Conservation (phyloP, 768 basidiomycete genomes). For the Gelatoporia subvermispora region DNA sequence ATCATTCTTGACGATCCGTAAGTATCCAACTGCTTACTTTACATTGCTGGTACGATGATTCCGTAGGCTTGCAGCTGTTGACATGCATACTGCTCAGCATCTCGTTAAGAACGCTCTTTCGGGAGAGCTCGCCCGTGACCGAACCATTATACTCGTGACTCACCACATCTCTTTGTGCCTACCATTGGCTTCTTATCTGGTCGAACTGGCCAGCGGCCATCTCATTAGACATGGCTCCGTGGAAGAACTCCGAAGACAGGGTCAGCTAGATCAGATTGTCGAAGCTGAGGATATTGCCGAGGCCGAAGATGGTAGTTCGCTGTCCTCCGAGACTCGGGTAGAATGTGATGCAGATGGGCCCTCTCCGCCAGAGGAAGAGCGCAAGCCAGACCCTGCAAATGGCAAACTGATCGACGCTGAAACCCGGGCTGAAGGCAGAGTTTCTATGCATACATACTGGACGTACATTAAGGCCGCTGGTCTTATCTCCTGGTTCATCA, state of each 20-base stretch:
- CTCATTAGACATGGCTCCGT: constrained; percentile 48
- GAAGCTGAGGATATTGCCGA: constrained; percentile 24
- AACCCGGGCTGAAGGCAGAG: constrained; percentile 60
- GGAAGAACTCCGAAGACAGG: constrained; percentile 39
- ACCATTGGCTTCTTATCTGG: constrained; percentile 60
- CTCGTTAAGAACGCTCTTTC: constrained; percentile 60
- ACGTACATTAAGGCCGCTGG: constrained; percentile 65
- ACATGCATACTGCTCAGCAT: constrained; percentile 74
- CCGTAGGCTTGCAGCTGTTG: constrained; percentile 59
- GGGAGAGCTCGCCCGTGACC: constrained; percentile 52
- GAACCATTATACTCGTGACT: constrained; percentile 80
- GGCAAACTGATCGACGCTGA: constrained; percentile 63
- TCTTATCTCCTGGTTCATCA: constrained; percentile 47
- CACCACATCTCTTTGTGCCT: constrained; percentile 76
- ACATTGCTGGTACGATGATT: constrained; percentile 5
- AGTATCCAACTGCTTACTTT: constrained; percentile 21
- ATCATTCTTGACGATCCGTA: constrained; percentile 72
- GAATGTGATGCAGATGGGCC: constrained; percentile 33
- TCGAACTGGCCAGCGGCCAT: constrained; percentile 51
- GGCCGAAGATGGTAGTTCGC: constrained; percentile 2
- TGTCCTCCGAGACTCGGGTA: constrained; percentile 8
- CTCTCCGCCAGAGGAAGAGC: constrained; percentile 1
- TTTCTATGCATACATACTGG: constrained; percentile 53
- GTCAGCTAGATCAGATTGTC: constrained; percentile 41
- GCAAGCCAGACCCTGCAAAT: constrained; percentile 7